phyloP scores from a whole-genome alignment of 805 yeast species.

The Nakazawaea wyomingensis region DNA sequence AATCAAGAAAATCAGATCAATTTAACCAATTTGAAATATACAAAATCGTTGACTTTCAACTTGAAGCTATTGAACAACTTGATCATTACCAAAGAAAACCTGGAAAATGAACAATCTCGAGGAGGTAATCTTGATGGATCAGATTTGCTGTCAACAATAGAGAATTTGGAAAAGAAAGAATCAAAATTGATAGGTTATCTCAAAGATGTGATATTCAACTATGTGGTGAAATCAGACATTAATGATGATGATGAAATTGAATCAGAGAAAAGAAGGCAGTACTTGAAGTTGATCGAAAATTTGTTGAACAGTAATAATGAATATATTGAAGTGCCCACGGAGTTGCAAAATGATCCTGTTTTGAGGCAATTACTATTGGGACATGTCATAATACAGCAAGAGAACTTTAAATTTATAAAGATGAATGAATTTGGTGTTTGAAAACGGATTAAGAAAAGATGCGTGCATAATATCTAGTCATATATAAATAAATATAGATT shows the following conservation, averaged over 20 bases:
- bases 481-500: no score
- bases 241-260: slow-evolving; percentile 18
- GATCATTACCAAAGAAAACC: slow-evolving; percentile 10
- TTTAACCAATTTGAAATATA: background rate
- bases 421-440: slow-evolving; percentile 7
- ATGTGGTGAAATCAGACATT: slow-evolving; percentile 22
- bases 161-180: slow-evolving; percentile 17
- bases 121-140: background rate
- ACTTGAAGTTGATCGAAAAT: slow-evolving; percentile 22
- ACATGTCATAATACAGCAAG: slow-evolving; percentile 22
- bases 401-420: slow-evolving; percentile 17
- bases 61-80: slow-evolving; percentile 11
- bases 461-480: no score
- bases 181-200: slow-evolving; percentile 20
- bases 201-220: slow-evolving; percentile 22
- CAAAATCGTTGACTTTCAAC: slow-evolving; percentile 10
- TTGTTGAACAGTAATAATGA: slow-evolving; percentile 21
- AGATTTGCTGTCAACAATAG: slow-evolving; percentile 7
- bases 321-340: slow-evolving; percentile 15
- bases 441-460: background rate
- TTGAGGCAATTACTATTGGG: slow-evolving; percentile 24
- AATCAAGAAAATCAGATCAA: slow-evolving; percentile 2
- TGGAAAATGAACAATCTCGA: slow-evolving; percentile 5
- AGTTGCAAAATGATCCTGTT: slow-evolving; percentile 28
- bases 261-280: slow-evolving; percentile 16